Evolutionary conservation across 495 filamentous ascomycete species (phyloP).

Genomic region (Hyphodiscus hymeniophilus): DNA sequence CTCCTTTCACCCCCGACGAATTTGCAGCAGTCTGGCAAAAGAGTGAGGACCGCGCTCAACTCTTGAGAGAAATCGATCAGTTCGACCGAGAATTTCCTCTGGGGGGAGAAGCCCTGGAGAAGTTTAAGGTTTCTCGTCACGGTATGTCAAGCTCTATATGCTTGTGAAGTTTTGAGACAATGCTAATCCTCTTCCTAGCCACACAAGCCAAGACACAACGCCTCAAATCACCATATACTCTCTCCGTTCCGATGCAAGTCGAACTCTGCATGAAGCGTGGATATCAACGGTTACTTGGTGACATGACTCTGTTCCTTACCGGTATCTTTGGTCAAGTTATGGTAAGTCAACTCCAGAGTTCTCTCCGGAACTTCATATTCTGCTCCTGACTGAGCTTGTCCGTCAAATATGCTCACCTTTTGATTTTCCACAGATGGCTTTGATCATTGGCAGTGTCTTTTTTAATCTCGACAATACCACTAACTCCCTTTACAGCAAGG

Average conservation of each 20-base stretch:
- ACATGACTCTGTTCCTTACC: conserved; percentile 62
- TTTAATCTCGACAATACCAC: conserved; percentile 60
- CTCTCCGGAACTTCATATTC: too few relatives aligned
- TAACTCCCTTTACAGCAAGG: conserved; percentile 65
- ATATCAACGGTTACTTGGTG: conserved; percentile 58
- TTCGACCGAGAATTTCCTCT: conserved; percentile 57
- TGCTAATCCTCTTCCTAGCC: conserved; percentile 6
- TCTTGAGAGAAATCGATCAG: conserved; percentile 62
- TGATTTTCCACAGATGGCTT: too few relatives aligned
- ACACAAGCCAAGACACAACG: conserved; percentile 28
- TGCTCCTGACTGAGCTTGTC: too few relatives aligned
- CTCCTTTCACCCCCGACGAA: conserved; percentile 68
- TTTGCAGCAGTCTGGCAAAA: conserved; percentile 68
- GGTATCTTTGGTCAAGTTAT: conserved; percentile 63
- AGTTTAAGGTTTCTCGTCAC: conserved; percentile 59
- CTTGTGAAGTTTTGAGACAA: background rate
- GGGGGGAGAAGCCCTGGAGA: conserved; percentile 54
- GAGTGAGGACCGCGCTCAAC: conserved; percentile 55
- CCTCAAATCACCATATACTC: conserved; percentile 63
- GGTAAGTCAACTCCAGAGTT: too few relatives aligned
- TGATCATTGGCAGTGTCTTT: conserved; percentile 79
- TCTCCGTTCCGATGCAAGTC: conserved; percentile 65
- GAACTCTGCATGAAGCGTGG: conserved; percentile 67
- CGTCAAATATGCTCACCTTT: too few relatives aligned
- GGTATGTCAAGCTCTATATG: background rate